A percentile compares a stretch with the other conserved stretches of the same genome.
phyloP scores from a whole-genome alignment of 106 monocot species.

The Dendrobium chrysotoxum region DNA sequence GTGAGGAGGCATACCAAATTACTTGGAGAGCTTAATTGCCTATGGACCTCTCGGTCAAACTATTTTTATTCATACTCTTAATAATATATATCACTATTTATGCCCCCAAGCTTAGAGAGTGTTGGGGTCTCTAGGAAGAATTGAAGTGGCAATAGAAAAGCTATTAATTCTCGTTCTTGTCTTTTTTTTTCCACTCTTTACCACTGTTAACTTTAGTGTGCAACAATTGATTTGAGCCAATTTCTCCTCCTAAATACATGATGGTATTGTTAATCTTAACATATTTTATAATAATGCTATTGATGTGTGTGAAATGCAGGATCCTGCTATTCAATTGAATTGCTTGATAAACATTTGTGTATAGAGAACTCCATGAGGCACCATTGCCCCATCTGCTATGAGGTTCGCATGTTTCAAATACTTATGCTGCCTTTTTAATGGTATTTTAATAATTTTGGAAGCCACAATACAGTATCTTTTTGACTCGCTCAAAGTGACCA shows the following conservation, averaged over 20 bases:
- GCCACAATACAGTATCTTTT: constrained; percentile 76
- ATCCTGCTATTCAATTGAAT: constrained; percentile 46
- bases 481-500: constrained; percentile 71
- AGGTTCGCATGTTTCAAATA: constrained; percentile 30
- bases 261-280: not conserved
- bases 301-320: constrained; percentile 25
- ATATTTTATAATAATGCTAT: not conserved
- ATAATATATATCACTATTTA: not conserved
- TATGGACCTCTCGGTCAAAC: not conserved
- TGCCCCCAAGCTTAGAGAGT: not conserved
- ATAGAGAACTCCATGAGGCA: constrained; percentile 80
- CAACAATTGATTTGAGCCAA: not conserved
- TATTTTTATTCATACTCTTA: not conserved
- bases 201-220: not conserved
- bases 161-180: not conserved
- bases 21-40: not conserved
- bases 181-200: not conserved
- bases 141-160: not conserved
- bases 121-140: too few species aligned
- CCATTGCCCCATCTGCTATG: constrained; percentile 82
- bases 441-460: constrained; percentile 10
- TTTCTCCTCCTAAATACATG: not conserved
- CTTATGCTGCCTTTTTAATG: constrained; percentile 7
- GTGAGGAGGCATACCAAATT: not conserved
- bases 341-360: constrained; percentile 58